Evolutionary conservation across 1,284 basidiomycete genomes (phyloP).

Genomic region (Trichosporon inkin): DNA sequence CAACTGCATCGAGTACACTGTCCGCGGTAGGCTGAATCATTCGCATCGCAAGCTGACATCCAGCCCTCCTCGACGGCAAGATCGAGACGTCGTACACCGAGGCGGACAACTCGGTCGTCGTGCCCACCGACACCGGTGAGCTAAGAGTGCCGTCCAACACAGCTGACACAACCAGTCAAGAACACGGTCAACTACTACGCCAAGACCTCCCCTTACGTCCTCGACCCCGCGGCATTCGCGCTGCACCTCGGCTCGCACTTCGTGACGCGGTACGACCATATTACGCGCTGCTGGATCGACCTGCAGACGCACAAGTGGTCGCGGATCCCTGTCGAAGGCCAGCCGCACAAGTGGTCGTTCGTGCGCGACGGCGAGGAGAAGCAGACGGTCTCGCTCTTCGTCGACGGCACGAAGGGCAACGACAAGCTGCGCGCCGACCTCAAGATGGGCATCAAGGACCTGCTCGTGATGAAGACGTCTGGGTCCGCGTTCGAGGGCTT

Average conservation of each 20-base stretch:
- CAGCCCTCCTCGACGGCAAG: constrained; percentile 70
- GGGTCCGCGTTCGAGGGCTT: constrained; percentile 84
- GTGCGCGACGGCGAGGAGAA: constrained; percentile 87
- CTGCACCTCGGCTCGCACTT: constrained; percentile 81
- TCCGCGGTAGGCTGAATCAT: constrained; percentile 53
- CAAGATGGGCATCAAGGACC: constrained; percentile 66
- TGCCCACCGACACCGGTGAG: constrained; percentile 82
- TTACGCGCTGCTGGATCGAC: constrained; percentile 68
- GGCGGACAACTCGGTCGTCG: constrained; percentile 76
- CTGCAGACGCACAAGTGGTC: constrained; percentile 82
- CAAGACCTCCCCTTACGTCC: constrained; percentile 77
- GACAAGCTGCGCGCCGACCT: constrained; percentile 57
- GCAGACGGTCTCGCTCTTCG: constrained; percentile 63
- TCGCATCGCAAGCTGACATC: neutral
- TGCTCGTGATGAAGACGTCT: constrained; percentile 84
- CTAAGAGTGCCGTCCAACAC: constrained; percentile 24
- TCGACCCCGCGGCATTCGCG: constrained; percentile 78
- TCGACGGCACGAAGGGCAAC: constrained; percentile 62
- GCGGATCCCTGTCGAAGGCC: constrained; percentile 60
- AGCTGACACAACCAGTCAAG: constrained; percentile 61
- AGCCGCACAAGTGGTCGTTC: constrained; percentile 75
- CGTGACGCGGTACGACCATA: constrained; percentile 75
- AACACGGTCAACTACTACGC: constrained; percentile 88
- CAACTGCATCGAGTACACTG: constrained; percentile 46
- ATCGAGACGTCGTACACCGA: constrained; percentile 72